Evolutionary conservation across 805 yeast species (phyloP).

Genomic region (Yarrowia divulgata): DNA sequence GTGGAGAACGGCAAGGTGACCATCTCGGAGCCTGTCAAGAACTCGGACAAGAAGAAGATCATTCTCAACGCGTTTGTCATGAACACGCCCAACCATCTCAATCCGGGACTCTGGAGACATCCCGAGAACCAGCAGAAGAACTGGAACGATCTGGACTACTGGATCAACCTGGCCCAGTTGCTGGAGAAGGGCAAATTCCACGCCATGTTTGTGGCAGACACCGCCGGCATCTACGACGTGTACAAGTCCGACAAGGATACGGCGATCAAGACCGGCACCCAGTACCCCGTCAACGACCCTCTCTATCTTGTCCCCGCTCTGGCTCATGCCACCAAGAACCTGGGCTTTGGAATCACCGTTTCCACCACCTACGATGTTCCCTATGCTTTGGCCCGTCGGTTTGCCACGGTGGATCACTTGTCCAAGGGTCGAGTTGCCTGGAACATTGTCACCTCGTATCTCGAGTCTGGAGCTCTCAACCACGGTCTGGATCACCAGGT

Average conservation of each 20-base stretch:
- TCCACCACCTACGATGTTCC: conserved; percentile 57
- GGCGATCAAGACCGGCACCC: conserved; percentile 50
- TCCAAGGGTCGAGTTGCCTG: conserved; percentile 58
- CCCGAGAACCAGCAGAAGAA: conserved; percentile 51
- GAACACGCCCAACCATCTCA: conserved; percentile 47
- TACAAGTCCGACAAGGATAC: conserved; percentile 51
- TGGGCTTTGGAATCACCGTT: conserved; percentile 55
- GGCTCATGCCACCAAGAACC: conserved; percentile 55
- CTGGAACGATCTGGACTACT: conserved; percentile 50
- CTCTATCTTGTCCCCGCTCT: conserved; percentile 53
- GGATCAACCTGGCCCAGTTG: conserved; percentile 53
- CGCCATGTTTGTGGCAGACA: conserved; percentile 54
- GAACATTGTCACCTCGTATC: conserved; percentile 57
- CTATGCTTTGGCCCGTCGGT: conserved; percentile 54
- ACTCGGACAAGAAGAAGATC: conserved; percentile 44
- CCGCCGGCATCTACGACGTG: conserved; percentile 54
- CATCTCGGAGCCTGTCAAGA: neutral
- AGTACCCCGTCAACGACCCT: conserved; percentile 54
- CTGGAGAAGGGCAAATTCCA: conserved; percentile 54
- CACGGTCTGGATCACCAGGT: conserved; percentile 52
- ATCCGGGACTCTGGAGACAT: conserved; percentile 53
- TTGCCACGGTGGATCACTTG: conserved; percentile 57
- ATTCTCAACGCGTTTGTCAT: conserved; percentile 55
- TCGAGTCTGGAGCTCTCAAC: conserved; percentile 55
- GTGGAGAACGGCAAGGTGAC: conserved; percentile 26